Evolutionary conservation across 140 eudicot species (phyloP).

Genomic region (Oenanthe javanica): DNA sequence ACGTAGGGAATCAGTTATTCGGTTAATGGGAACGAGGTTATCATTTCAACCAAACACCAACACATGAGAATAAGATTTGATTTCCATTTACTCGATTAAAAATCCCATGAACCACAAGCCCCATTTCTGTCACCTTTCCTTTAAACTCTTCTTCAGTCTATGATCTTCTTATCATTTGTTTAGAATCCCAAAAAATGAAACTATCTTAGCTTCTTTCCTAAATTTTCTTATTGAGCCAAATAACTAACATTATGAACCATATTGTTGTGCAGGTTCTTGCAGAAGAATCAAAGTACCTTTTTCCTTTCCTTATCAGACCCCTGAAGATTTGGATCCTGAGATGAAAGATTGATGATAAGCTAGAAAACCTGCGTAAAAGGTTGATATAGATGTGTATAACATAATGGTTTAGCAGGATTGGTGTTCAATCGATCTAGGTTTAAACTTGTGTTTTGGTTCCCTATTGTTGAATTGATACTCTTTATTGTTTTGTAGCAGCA

Average conservation of each 20-base stretch:
- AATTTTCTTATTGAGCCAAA: neutral
- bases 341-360: neutral
- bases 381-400: neutral
- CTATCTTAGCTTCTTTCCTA: neutral
- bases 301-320: constrained; percentile 7
- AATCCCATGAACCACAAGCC: no score
- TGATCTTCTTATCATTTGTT: neutral
- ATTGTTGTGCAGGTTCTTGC: constrained; percentile 31
- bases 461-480: neutral
- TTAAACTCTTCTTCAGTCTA: neutral
- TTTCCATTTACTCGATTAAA: no score
- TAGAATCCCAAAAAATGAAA: neutral
- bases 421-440: neutral
- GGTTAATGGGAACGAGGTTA: neutral
- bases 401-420: neutral
- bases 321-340: neutral
- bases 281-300: constrained; percentile 26
- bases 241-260: neutral
- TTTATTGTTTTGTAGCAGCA: neutral
- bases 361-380: neutral
- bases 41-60: neutral
- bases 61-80: neutral
- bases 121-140: neutral
- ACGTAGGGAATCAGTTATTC: neutral
- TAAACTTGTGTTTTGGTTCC: neutral